phyloP scores from a whole-genome alignment of 495 filamentous ascomycete genomes.

The Lasiosphaeria hispida region DNA sequence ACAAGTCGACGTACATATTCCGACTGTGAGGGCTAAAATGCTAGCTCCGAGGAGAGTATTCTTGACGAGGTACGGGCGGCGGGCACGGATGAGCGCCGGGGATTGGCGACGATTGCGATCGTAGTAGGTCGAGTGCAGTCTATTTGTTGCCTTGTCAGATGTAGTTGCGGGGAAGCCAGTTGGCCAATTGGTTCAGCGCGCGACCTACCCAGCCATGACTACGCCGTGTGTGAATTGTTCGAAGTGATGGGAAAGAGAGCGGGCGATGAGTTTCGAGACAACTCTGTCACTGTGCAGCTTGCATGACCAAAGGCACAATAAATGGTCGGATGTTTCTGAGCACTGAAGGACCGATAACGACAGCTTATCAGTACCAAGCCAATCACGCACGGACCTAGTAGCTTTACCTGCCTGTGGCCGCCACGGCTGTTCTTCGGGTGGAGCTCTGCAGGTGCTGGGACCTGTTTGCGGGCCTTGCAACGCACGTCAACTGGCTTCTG shows the following conservation, averaged over 20 bases:
- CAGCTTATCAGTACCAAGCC: too few species aligned
- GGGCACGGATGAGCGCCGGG: constrained; percentile 82
- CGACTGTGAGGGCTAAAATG: constrained; percentile 66
- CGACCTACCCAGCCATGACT: constrained; percentile 26
- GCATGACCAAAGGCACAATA: too few species aligned
- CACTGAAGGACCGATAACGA: too few species aligned
- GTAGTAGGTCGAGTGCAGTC: constrained; percentile 62
- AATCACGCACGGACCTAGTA: too few species aligned
- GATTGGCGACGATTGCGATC: constrained; percentile 78
- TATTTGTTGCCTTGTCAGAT: constrained; percentile 53
- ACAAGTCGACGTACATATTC: constrained; percentile 63
- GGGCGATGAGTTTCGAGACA: neutral
- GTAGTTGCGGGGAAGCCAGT: neutral
- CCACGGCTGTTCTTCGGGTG: too few species aligned
- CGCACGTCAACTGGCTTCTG: too few species aligned
- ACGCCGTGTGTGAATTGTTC: neutral
- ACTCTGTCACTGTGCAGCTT: neutral
- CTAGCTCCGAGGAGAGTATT: constrained; percentile 73
- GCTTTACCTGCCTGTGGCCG: too few species aligned
- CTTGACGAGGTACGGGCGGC: constrained; percentile 86
- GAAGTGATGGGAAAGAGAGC: neutral
- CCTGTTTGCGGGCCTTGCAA: too few species aligned
- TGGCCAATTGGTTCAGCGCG: too few species aligned
- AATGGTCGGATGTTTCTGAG: too few species aligned
- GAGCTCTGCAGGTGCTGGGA: too few species aligned